Evolutionary conservation across 2,329 filamentous ascomycete genomes (phyloP).

Genomic region (Salinomyces thailandicus): DNA sequence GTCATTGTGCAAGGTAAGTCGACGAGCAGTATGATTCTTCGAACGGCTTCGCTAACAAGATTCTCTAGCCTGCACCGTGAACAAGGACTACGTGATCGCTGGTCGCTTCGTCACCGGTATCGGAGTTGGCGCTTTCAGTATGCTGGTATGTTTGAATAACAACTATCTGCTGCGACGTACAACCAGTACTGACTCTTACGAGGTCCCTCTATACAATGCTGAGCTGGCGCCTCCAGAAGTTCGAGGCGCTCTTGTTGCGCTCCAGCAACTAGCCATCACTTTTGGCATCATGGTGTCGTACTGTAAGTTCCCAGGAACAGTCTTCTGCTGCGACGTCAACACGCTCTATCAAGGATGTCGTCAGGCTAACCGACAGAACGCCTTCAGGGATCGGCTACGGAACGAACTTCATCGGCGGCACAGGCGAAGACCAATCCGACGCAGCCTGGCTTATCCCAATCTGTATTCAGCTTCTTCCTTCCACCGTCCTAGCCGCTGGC

Average conservation of each 20-base stretch:
- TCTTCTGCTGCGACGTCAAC: too few relatives aligned
- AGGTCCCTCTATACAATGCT: slow-evolving; percentile 32
- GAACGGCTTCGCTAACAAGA: too few relatives aligned
- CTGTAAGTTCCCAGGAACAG: background rate
- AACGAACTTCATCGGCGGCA: slow-evolving; percentile 39
- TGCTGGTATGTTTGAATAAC: too few relatives aligned
- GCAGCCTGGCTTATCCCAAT: slow-evolving; percentile 63
- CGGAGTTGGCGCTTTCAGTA: slow-evolving; percentile 57
- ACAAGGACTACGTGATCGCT: slow-evolving; percentile 46
- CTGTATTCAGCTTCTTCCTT: slow-evolving; percentile 59
- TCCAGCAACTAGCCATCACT: slow-evolving; percentile 54
- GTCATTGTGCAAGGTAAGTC: slow-evolving; percentile 46
- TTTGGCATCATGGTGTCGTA: slow-evolving; percentile 43
- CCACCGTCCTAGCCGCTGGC: slow-evolving; percentile 53
- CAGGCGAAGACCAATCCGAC: slow-evolving; percentile 47
- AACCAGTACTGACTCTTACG: too few relatives aligned
- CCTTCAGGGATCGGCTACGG: slow-evolving; percentile 35
- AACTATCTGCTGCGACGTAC: too few relatives aligned
- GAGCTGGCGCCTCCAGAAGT: slow-evolving; percentile 51
- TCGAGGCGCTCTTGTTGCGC: slow-evolving; percentile 52
- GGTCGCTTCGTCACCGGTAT: slow-evolving; percentile 62
- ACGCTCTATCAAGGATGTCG: background rate
- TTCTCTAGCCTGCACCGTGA: background rate
- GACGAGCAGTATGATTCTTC: too few relatives aligned
- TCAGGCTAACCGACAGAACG: too few relatives aligned